Base-by-base conservation (phyloP, 108 stramenopile species). In the Pseudonitzschia pungens region DNA sequence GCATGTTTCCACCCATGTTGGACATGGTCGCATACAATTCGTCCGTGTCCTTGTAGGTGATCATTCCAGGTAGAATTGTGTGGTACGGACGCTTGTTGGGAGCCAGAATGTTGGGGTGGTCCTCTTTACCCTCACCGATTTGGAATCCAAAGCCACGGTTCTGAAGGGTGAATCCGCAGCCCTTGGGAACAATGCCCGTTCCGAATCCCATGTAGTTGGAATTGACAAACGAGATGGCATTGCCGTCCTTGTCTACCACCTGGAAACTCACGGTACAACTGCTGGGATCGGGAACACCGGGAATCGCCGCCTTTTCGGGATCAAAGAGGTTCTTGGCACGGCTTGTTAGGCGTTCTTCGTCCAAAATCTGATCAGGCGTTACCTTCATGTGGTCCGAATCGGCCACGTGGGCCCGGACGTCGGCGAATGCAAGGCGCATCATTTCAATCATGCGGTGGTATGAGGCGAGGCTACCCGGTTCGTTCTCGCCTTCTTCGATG, bases 1-100 rank as follows among this genome's bases (percentile, higher is more conserved):
- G 98, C 97, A 98, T 98, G 79, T 94, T 96, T 16, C 96, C 96
- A 24, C 98, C 98, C 98, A 99, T 99, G 72, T 96, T 95, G 52
- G 83, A 86, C 32, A 97, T 70, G 1, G 94, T 90, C 9, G 95
- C 94, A 71, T 83, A 96, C 10, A 97, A 77, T 20, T 95, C 89
- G 45, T 89, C 86, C 9, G 91, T 91, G 36, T 91, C 92, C 4
- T 82, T 80, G 59, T 84, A 74, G 32, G 97, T 97, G 18, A 92
- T 71, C 73, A 99, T 87, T 16, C 79, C 95, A 24, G 98, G 98
- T 63, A 99, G 97, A 56, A 99, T 99, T 4, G 98, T 99, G 73
- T 99, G 98, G 84, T 93, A 98, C 1, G 98, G 97, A 65, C 95
- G 65, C 68, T 98, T 97, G 42, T 73, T 28, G 6, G 94, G 91